phyloP scores from a whole-genome alignment of 495 filamentous ascomycete species.

The Neurospora cerealis region DNA sequence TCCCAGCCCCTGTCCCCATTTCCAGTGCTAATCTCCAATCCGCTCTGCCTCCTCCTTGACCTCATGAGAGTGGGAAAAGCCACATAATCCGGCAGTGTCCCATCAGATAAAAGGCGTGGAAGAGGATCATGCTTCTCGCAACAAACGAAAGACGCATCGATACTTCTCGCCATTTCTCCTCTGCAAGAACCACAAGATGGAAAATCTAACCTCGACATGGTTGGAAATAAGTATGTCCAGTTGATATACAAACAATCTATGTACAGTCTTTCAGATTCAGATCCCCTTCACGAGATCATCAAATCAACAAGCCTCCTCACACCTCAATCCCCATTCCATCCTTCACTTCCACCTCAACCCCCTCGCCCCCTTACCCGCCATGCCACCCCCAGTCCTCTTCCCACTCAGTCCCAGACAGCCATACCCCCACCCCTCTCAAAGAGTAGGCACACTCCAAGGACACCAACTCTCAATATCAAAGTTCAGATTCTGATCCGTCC shows the following conservation, averaged over 20 bases:
- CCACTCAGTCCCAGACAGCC: not conserved
- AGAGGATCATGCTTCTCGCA: not conserved
- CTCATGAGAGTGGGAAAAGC: too few species aligned
- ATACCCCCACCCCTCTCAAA: not conserved
- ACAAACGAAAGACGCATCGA: not conserved
- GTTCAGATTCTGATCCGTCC: conserved; percentile 10
- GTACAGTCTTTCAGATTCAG: not conserved
- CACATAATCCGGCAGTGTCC: too few species aligned
- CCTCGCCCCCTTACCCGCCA: not conserved
- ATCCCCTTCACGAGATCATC: not conserved
- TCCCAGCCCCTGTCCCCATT: too few species aligned
- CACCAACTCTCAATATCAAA: conserved; percentile 16
- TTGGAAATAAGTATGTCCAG: not conserved
- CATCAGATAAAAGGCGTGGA: not conserved
- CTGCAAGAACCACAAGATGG: not conserved
- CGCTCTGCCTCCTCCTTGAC: too few species aligned
- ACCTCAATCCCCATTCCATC: too few species aligned
- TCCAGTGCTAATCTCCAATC: too few species aligned
- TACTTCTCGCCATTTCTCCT: not conserved
- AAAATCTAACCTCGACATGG: not conserved
- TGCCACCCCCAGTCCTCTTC: not conserved
- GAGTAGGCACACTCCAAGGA: conserved; percentile 17
- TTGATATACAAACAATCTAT: not conserved
- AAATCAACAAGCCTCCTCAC: too few species aligned
- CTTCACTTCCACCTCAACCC: not conserved